These are phyloP conservation scores for Penicillium dipodomyicola DNA, from an alignment of 495 filamentous ascomycete genomes.

Conservation along the genomic window DNA sequence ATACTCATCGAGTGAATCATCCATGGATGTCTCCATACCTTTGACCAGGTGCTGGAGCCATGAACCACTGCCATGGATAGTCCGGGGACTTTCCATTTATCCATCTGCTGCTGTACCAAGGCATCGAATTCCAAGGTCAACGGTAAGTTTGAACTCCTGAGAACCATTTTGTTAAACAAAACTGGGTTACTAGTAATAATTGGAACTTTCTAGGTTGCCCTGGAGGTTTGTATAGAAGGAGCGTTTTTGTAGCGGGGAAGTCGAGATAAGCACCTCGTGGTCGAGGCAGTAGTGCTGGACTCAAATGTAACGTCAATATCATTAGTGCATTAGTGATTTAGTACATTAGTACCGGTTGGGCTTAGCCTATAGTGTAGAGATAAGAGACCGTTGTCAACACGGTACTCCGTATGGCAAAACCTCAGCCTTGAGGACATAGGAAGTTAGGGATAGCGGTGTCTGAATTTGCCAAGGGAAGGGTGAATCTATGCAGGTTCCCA, in stretches of 20 bases:
- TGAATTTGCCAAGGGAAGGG: background rate
- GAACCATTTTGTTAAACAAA: background rate
- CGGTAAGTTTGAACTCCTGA: background rate
- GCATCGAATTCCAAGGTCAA: conserved; percentile 27
- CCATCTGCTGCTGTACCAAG: conserved; percentile 30
- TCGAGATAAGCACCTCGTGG: background rate
- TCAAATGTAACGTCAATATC: background rate
- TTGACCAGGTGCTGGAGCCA: conserved; percentile 38
- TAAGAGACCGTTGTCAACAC: background rate
- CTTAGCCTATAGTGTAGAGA: background rate
- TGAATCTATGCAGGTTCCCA: background rate
- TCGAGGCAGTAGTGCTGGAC: background rate
- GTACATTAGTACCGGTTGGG: background rate
- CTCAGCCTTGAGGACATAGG: background rate
- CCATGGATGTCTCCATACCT: conserved; percentile 32
- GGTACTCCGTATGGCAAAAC: background rate
- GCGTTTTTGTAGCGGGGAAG: background rate
- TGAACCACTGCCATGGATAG: conserved; percentile 47
- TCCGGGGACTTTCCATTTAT: conserved; percentile 46
- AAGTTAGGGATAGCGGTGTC: background rate
- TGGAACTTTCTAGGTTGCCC: background rate
- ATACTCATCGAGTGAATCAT: conserved; percentile 26
- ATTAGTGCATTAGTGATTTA: background rate
- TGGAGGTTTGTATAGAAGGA: background rate
- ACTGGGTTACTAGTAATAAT: background rate